Base-by-base conservation (phyloP, 768 basidiomycete species). In the Phaeotremella fagi region DNA sequence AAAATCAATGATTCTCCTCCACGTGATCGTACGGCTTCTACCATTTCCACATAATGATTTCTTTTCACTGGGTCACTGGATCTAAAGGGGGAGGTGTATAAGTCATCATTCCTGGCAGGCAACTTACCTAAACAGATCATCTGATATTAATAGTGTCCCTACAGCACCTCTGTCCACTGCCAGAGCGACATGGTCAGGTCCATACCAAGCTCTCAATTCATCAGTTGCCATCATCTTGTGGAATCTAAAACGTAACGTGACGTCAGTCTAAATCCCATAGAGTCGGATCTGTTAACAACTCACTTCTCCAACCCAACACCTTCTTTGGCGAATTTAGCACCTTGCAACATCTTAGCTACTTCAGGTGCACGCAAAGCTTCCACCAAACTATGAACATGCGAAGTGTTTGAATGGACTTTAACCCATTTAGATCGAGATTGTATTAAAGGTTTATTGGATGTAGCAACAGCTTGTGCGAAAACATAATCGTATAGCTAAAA, bases 131-230 rank as follows among this genome's bases (percentile, higher is more conserved):
- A 98, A 99, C 27, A 98, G 80, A 66, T 85, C 85, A 65, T 99
- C 95, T 16, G 91, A 94, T 38, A 99, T 98, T 48, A 99, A 79
- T 24, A 99, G 79, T 1, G 90, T 90, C 15, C 91, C 91, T 36
- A 98, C 84, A 0, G 95, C 95, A 0, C 91, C 92, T 45, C 95
- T 80, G 68, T 92, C 88, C 29, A 88, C 86, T 3, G 95, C 95
- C 20, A 95, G 80, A 45, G 80, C 79, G 50, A 99, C 95, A 74
- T 99, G 95, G 45, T 88, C 85, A 12, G 92, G 89, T 1, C 94
- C 95, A 73, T 99, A 99, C 95, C 95, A 99, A 3, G 95, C 95
- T 50, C 95, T 81, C 78, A 92, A 84, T 72, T 97, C 92, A 63
- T 99, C 92, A 1, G 81, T 81, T 0, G 86, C 90, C 25, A 98